Conservation (phyloP, 1,284 basidiomycete species). For the Microstroma glucosiphilum region DNA sequence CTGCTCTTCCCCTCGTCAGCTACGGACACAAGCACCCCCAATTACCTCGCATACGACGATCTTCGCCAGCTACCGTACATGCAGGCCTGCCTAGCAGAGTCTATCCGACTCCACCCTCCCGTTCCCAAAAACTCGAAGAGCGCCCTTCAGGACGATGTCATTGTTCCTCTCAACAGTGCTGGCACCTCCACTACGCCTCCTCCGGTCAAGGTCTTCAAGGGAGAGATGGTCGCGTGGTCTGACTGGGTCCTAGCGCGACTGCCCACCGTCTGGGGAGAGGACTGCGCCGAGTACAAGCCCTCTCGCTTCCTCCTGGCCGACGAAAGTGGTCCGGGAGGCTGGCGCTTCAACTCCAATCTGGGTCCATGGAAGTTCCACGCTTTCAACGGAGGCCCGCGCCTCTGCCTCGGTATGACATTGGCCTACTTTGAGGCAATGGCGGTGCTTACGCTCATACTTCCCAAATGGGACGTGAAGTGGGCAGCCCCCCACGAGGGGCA, state of each 20-base stretch:
- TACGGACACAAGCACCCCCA: neutral
- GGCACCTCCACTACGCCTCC: slow-evolving; percentile 15
- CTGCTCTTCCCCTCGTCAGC: neutral
- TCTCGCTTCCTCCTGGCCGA: slow-evolving; percentile 32
- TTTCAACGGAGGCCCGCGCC: slow-evolving; percentile 44
- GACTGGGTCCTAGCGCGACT: slow-evolving; percentile 38
- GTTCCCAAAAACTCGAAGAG: slow-evolving; percentile 37
- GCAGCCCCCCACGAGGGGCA: neutral
- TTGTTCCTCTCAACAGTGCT: slow-evolving; percentile 28
- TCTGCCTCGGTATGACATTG: slow-evolving; percentile 45
- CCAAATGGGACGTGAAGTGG: neutral
- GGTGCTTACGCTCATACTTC: slow-evolving; percentile 25
- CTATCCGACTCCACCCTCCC: slow-evolving; percentile 38
- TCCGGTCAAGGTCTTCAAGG: slow-evolving; percentile 27
- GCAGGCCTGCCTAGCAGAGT: slow-evolving; percentile 34
- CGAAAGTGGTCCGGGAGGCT: slow-evolving; percentile 36
- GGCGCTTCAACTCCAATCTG: slow-evolving; percentile 51
- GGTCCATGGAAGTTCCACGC: slow-evolving; percentile 51
- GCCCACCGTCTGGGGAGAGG: slow-evolving; percentile 39
- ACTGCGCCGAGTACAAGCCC: slow-evolving; percentile 47
- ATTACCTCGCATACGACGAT: slow-evolving; percentile 31
- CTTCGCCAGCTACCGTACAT: slow-evolving; percentile 26
- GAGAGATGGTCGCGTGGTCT: slow-evolving; percentile 28
- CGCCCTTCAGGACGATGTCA: slow-evolving; percentile 34
- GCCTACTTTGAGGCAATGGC: slow-evolving; percentile 36